Base-by-base conservation (phyloP, 2,329 filamentous ascomycete genomes). In the Calonectria honghensis region DNA sequence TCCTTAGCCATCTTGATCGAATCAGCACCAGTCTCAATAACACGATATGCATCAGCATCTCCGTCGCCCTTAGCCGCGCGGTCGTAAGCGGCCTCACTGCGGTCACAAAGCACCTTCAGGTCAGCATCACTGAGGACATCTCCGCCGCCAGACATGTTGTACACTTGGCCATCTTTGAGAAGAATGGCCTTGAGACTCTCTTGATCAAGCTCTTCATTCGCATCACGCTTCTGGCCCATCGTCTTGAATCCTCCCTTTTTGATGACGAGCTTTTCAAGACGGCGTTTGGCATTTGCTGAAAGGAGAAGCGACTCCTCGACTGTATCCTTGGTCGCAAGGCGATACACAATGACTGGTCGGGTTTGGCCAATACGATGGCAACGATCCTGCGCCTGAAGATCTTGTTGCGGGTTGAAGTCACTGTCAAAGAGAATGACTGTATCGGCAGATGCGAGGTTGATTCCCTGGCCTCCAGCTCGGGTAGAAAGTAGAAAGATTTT, bases 381-480 rank as follows among this genome's bases (percentile, higher is more conserved):
- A 6, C 97, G 95, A 82, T 99, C 97, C 85, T 98, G 97, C 0
- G 97, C 97, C 82, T 99, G 97, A 0, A 99, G 89, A 84, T 99
- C 97, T 82, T 98, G 96, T 83, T 99, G 97, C 0, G 97, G 97
- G 80, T 99, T 99, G 93, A 96, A 98, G 81, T 98, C 91, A 3
- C 86, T 89, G 84, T 98, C 96, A 79, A 97, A 98, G 0, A 98
- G 88, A 59, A 98, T 94, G 14, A 98, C 96, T 0, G 96, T 98
- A 79, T 98, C 96, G 0, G 96, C 96, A 0, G 93, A 93, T 0
- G 95, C 95, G 0, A 98, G 92, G 81, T 98, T 98, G 88, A 98
- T 98, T 65, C 96, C 96, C 81, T 98, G 96, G 0, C 97, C 97
- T 29, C 97, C 97, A 0, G 97, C 97, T 18, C 97, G 91, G 0